These are phyloP conservation scores for Neopestalotiopsis rosae DNA, from an alignment of 2,329 filamentous ascomycete genomes.

Conservation along the genomic window DNA sequence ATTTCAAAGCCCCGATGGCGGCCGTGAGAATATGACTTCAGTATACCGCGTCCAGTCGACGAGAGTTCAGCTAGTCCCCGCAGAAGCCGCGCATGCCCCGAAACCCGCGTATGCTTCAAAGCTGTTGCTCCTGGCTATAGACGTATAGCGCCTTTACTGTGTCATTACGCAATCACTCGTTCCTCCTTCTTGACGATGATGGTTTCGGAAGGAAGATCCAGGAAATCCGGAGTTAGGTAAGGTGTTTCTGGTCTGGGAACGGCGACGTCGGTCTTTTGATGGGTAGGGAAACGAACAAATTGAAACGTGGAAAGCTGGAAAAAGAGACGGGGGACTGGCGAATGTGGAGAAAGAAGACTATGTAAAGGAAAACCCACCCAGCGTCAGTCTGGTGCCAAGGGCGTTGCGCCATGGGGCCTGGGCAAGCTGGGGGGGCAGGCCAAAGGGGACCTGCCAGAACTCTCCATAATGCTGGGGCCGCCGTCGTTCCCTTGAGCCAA, in stretches of 20 bases:
- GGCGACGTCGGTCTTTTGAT: not conserved
- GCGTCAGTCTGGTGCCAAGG: not conserved
- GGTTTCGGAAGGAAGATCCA: not conserved
- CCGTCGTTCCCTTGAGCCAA: not conserved
- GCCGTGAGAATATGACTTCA: not conserved
- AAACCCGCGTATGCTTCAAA: not conserved
- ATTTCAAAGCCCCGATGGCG: not conserved
- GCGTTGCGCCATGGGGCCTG: not conserved
- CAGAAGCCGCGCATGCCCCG: slow-evolving; percentile 8
- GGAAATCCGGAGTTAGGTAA: slow-evolving; percentile 5
- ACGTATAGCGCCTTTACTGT: not conserved
- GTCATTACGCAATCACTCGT: not conserved
- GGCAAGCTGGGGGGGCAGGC: not conserved
- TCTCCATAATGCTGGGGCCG: slow-evolving; percentile 4
- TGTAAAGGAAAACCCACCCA: not conserved
- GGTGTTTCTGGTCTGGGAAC: not conserved
- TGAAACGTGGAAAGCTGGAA: not conserved
- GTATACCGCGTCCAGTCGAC: not conserved
- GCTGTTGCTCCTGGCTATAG: not conserved
- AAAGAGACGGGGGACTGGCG: not conserved
- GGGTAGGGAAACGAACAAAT: not conserved
- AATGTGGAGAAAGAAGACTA: slow-evolving; percentile 3
- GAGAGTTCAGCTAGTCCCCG: slow-evolving; percentile 7
- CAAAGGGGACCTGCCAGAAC: slow-evolving; percentile 9
- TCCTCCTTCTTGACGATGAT: not conserved